These are phyloP conservation scores for Berberis thunbergii DNA, from an alignment of 164 flowering plant genomes.

Conservation along the genomic window DNA sequence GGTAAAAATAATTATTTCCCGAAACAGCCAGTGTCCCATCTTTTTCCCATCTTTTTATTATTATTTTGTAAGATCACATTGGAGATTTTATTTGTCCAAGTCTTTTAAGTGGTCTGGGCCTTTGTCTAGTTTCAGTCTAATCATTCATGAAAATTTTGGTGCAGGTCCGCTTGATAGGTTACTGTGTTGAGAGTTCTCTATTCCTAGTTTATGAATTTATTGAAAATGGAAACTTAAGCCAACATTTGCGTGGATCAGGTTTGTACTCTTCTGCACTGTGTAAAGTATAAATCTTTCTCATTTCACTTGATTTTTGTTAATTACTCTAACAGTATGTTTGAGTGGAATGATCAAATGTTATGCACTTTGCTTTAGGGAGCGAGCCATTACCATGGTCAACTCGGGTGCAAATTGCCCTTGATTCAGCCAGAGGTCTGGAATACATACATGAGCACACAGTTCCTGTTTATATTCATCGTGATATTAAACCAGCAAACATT, in stretches of 20 bases:
- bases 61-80: too few relatives aligned
- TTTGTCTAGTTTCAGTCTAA: too few relatives aligned
- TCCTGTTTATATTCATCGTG: constrained; percentile 93
- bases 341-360: background rate
- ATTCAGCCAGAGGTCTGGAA: constrained; percentile 97
- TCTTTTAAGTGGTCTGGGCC: too few relatives aligned
- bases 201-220: constrained; percentile 82
- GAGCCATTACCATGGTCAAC: constrained; percentile 70
- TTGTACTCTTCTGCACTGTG: constrained; percentile 11
- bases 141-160: constrained; percentile 3
- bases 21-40: too few relatives aligned
- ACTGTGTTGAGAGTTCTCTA: constrained; percentile 69
- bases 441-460: constrained; percentile 96
- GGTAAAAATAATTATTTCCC: too few relatives aligned
- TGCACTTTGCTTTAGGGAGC: constrained; percentile 29
- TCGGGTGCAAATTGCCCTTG: constrained; percentile 92
- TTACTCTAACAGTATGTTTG: background rate
- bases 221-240: constrained; percentile 84
- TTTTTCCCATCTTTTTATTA: too few relatives aligned
- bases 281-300: background rate
- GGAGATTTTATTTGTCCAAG: too few relatives aligned
- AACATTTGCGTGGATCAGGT: constrained; percentile 83
- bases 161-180: constrained; percentile 95
- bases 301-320: background rate
- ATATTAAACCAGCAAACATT: constrained; percentile 90